Base-by-base conservation (phyloP, 129 eudicot genomes). In the Chrysanthemum seticuspe region DNA sequence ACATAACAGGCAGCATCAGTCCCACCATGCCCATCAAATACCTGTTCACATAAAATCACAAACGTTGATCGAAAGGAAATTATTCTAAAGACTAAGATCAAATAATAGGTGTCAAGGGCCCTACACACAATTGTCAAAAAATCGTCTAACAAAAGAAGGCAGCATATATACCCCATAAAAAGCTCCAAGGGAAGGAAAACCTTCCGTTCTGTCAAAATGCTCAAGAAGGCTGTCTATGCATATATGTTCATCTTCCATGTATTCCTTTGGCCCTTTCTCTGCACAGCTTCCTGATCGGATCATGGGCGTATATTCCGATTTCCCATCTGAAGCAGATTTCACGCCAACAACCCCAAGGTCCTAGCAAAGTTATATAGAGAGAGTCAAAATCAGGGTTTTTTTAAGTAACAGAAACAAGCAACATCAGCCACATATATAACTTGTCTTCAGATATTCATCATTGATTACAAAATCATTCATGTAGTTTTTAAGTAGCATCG, bases 11-110 rank as follows among this genome's bases (percentile, higher is more conserved):
- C 96, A 21, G 98, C 98, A 75, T 90, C 98, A 10, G 86, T 90
- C 15, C 98, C 98, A 62, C 97, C 97, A 84, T 93, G 98, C 4
- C 98, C 98, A 84, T 93, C 98, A 86, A 93, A 93, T 31, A 93
- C 98, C 98, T 93, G 79, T 70, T 45, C 23, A 61, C 1, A 55
- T 3, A 21, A 63, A 63, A 55, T 25, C 13, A 47, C 45, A 74
- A 36, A 0, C 5, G 8, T 72, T 13, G 14, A 23, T 62, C 3
- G 3, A 36, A 36, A 36, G 7, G 9, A 36, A 36, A 6, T 36
- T 36, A 6, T 36, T 36, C 45, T 36, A 36, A 62, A 11, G 9
- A 62, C 3, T 60, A 69, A 18, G 29, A 23, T 13, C 48, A 48
- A 64, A 34, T 19, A 6, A 31, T 63, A 16, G 13, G 13, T 19